Evolutionary conservation across 441 rosid species (phyloP).

Genomic region (Geranium incanum): DNA sequence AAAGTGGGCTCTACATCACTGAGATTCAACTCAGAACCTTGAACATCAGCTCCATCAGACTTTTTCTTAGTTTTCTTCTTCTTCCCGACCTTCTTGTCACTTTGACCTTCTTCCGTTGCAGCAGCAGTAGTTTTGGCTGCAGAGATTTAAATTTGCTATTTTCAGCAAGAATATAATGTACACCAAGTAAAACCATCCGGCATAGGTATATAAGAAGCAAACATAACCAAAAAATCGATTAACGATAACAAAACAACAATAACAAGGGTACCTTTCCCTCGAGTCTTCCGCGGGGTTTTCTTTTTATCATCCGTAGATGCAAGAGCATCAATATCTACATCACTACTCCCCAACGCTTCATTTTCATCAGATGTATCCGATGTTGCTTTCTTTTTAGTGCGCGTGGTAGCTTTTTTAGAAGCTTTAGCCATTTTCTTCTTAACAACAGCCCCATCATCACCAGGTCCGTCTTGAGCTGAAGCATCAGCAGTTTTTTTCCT

Average conservation of each 20-base stretch:
- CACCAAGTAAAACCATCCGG: not conserved
- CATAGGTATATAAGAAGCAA: constrained; percentile 12
- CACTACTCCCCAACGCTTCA: constrained; percentile 25
- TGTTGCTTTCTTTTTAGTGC: constrained; percentile 51
- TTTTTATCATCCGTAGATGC: constrained; percentile 22
- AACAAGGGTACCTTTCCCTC: constrained; percentile 37
- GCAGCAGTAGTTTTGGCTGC: constrained; percentile 37
- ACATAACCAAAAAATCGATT: constrained; percentile 8
- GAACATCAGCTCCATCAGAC: too few species aligned
- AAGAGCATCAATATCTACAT: constrained; percentile 28
- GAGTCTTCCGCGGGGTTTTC: constrained; percentile 30
- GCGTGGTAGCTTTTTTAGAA: constrained; percentile 36
- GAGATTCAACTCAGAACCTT: too few species aligned
- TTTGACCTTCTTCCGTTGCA: constrained; percentile 36
- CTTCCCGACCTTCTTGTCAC: constrained; percentile 48
- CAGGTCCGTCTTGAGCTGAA: constrained; percentile 33
- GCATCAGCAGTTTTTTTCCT: constrained; percentile 44
- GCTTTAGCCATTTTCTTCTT: constrained; percentile 40
- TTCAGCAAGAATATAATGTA: not conserved
- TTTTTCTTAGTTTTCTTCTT: constrained; percentile 19
- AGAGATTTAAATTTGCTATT: constrained; percentile 14
- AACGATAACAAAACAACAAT: not conserved
- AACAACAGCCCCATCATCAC: constrained; percentile 39
- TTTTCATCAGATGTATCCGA: constrained; percentile 31
- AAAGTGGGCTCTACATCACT: too few species aligned